Percentiles rank a stretch among this genome's conserved stretches.
Conservation (phyloP, 768 basidiomycete species). For the Leccinum uliginosum region DNA sequence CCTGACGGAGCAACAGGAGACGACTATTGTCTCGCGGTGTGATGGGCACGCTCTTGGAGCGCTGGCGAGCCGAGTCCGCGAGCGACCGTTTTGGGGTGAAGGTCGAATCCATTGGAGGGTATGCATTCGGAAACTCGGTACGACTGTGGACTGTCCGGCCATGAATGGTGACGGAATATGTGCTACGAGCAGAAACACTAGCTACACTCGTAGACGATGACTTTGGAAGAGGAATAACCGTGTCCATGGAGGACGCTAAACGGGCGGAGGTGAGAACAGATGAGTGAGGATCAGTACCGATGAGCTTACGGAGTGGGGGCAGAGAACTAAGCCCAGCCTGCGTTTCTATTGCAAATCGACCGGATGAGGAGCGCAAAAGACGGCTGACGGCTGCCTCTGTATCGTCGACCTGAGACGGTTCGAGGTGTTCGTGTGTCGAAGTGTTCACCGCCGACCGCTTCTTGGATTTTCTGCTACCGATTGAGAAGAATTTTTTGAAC, state of each 20-base stretch:
- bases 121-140: slow-evolving; percentile 65
- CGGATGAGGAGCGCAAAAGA: slow-evolving; percentile 69
- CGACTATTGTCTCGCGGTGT: slow-evolving; percentile 48
- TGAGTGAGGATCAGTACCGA: not conserved
- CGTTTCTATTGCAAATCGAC: slow-evolving; percentile 54
- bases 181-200: slow-evolving; percentile 51
- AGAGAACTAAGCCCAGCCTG: slow-evolving; percentile 55
- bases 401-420: slow-evolving; percentile 37
- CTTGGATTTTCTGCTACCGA: slow-evolving; percentile 61
- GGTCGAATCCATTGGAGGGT: slow-evolving; percentile 36
- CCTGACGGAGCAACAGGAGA: slow-evolving; percentile 57
- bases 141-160: slow-evolving; percentile 54
- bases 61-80: slow-evolving; percentile 26
- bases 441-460: slow-evolving; percentile 31
- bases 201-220: slow-evolving; percentile 51
- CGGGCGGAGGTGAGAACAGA: not conserved
- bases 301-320: slow-evolving; percentile 65
- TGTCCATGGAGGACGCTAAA: slow-evolving; percentile 65
- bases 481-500: slow-evolving; percentile 64
- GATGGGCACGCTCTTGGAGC: slow-evolving; percentile 34
- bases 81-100: slow-evolving; percentile 25
- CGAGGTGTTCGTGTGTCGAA: slow-evolving; percentile 19
- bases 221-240: slow-evolving; percentile 44
- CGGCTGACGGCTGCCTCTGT: slow-evolving; percentile 40
- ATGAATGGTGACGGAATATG: slow-evolving; percentile 72